phyloP scores from a whole-genome alignment of 1,284 basidiomycete genomes.

The Moniliella sp. region DNA sequence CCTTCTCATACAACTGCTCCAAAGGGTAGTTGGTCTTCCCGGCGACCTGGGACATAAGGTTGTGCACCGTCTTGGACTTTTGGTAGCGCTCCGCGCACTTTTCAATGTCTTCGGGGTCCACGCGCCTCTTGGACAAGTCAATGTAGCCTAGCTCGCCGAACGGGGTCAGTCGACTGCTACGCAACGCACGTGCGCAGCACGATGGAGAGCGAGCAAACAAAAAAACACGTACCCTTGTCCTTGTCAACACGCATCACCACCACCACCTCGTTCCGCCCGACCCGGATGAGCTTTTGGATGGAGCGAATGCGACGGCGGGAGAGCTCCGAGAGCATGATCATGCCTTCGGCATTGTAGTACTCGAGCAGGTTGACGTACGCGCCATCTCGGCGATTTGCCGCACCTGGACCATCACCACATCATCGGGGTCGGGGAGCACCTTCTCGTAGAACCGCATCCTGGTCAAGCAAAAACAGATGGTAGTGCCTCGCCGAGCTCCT shows the following conservation, averaged over 20 bases:
- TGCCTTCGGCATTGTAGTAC: constrained; percentile 96
- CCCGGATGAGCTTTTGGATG: constrained; percentile 91
- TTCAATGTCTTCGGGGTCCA: constrained; percentile 92
- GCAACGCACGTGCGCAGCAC: no score
- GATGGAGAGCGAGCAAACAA: no score
- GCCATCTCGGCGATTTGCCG: constrained; percentile 96
- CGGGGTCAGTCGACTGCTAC: no score
- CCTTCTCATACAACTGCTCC: constrained; percentile 65
- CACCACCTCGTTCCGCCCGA: constrained; percentile 92
- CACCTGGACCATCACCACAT: constrained; percentile 97
- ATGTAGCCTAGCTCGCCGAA: no score
- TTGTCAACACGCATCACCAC: constrained; percentile 95
- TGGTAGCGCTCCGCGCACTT: constrained; percentile 97
- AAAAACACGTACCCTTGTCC: no score
- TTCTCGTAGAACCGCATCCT: constrained; percentile 34
- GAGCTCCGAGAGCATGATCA: constrained; percentile 92
- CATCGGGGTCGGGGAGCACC: constrained; percentile 47
- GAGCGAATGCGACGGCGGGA: constrained; percentile 87
- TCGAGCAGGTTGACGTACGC: constrained; percentile 96
- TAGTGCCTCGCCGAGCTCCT: no score
- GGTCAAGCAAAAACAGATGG: no score
- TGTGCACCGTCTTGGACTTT: constrained; percentile 54
- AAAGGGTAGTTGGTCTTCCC: constrained; percentile 36
- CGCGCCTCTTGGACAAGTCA: constrained; percentile 91
- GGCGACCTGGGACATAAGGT: constrained; percentile 28